Evolutionary conservation across 352 stramenopile species (phyloP), one percentile per base, ranked within the genome.

Genomic region (Globisporangium uncinulatum): DNA sequence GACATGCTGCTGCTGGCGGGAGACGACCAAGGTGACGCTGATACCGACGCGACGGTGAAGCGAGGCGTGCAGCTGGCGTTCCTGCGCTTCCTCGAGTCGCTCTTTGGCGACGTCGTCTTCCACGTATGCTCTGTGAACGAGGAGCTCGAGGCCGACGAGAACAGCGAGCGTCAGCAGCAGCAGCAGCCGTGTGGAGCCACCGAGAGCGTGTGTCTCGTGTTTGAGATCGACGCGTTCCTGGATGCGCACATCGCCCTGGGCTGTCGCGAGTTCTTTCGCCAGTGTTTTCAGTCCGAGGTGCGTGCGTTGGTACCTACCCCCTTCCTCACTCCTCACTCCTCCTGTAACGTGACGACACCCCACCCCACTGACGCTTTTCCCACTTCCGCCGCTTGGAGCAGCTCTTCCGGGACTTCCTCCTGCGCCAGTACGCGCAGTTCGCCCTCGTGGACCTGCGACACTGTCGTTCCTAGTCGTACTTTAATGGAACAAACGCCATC

Each of bases 231-330:
- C 47, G 71, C 73, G 3, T 87, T 84, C 42, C 52, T 89, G 32
- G 75, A 86, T 14, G 73, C 73, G 36, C 73, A 83, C 51, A 83
- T 74, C 6, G 82, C 87, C 51, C 56, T 92, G 9, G 82, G 82
- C 10, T 92, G 82, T 31, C 79, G 82, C 42, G 82, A 92, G 37
- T 84, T 92, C 58, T 92, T 92, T 39, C 79, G 82, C 37, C 82
- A 92, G 31, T 76, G 71, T 32, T 92, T 92, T 46, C 73, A 86
- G 47, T 84, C 82, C 3, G 59, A 88, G 74, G 81, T 92, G 53
- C 57, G 41, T 44, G 43, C 7, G 34, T 37, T 15, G 1, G n/a
- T 10, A 6, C 39, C 4, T 37, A 8, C 5, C 52, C 34, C 15
- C n/a, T 11, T 50, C 20, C 11, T 52, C 54, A 6, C 43, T 47